Evolutionary conservation across 83 land plant genomes (phyloP).

Genomic region (Picea abies): DNA sequence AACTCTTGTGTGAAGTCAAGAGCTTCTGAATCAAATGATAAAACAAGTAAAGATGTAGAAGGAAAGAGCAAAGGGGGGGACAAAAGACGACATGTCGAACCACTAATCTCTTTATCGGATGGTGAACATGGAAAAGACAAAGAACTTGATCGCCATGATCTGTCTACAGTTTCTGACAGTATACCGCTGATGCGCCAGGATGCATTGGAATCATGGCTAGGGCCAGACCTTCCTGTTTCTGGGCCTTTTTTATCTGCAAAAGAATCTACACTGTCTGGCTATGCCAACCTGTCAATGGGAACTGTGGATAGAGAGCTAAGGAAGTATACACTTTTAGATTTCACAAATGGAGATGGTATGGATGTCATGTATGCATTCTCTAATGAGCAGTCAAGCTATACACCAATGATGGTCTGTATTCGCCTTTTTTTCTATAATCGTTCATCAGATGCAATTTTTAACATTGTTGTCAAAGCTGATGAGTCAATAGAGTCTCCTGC

Average conservation of each 20-base stretch:
- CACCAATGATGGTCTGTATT: conserved; percentile 5
- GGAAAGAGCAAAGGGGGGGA: not conserved
- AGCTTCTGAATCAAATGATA: not conserved
- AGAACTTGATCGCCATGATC: conserved; percentile 2
- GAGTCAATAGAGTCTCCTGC: conserved; percentile 1
- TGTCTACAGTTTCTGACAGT: conserved; percentile 20
- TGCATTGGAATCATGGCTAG: conserved; percentile 89
- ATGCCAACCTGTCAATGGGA: conserved; percentile 57
- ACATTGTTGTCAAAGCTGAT: conserved; percentile 10
- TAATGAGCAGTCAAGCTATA: conserved; percentile 41
- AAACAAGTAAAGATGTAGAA: not conserved
- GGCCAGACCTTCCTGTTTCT: conserved; percentile 34
- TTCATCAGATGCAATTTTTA: conserved; percentile 3
- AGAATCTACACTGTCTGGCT: conserved; percentile 29
- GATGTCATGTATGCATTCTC: conserved; percentile 73
- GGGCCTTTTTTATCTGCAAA: conserved; percentile 11
- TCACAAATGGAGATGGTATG: conserved; percentile 83
- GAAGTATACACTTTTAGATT: conserved; percentile 60
- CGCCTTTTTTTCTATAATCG: conserved; percentile 17
- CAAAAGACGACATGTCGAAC: not conserved
- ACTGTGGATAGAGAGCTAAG: conserved; percentile 47
- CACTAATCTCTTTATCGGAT: conserved; percentile 27
- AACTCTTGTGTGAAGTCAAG: not conserved
- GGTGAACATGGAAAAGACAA: conserved; percentile 4
- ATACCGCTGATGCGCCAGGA: conserved; percentile 45